Evolutionary conservation across 768 basidiomycete genomes (phyloP), one percentile per base, ranked within the genome.

Genomic region (Boletales sp.): DNA sequence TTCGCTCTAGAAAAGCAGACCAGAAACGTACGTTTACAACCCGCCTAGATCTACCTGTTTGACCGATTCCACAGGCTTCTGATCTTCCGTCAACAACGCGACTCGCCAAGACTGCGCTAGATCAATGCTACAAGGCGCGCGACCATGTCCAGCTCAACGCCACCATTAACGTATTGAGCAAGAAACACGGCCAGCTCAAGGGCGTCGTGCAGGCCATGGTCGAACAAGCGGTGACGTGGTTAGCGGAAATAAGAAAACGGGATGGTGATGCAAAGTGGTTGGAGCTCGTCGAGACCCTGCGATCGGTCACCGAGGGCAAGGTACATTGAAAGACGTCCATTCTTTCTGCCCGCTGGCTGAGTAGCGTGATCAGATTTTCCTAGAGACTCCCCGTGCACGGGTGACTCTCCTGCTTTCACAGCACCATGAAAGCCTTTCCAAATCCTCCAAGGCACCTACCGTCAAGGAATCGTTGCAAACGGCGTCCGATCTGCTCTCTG

Each of bases 141-240:
- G 79, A 95, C 62, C 84, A 84, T 63, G 68, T 75, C 31, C 76
- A 82, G 47, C 72, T 94, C 50, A 93, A 94, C 63, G 74, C 78
- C 9, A 84, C 78, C 54, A 76, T 91, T 51, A 77, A 73, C 32
- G 42, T 81, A 15, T 71, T 96, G 57, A 87, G 86, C 70, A 97
- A 96, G 79, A 98, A 97, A 63, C 96, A 98, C 68, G 95, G 96
- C 0, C 96, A 99, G 64, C 75, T 98, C 56, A 94, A 97, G 66
- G 88, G 79, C 44, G 88, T 84, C 2, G 83, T 94, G 12, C 90
- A 94, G 61, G 80, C 84, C n/a, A 87, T 99, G 63, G 94, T 98
- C 10, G 94, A 98, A 62, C 81, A 82, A 53, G 78, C 82, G 4
- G 87, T 94, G 72, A 73, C 71, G 4, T 97, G 90, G 86, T 70